Percentiles rank a stretch among this genome's conserved stretches.
Evolutionary conservation across 2,329 filamentous ascomycete genomes (phyloP).

Genomic region (Cladosporium sp.): DNA sequence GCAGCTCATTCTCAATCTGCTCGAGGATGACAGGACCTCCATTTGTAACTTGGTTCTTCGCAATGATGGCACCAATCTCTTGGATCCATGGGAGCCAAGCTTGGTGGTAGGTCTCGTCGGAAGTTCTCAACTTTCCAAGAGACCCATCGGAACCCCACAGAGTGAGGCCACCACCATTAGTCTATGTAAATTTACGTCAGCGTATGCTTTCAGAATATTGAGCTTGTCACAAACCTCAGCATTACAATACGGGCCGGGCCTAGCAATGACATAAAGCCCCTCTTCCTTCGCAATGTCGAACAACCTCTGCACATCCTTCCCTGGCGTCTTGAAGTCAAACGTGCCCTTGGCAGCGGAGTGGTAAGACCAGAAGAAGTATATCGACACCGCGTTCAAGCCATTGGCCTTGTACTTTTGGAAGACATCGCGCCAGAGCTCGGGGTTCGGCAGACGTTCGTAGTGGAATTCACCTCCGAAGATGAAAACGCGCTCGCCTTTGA

Average conservation of each 20-base stretch:
- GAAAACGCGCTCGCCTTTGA: constrained; percentile 69
- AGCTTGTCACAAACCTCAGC: not conserved
- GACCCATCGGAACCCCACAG: constrained; percentile 64
- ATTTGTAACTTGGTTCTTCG: constrained; percentile 77
- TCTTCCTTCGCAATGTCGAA: constrained; percentile 72
- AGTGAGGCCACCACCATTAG: constrained; percentile 57
- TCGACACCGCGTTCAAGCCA: constrained; percentile 77
- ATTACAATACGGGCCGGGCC: constrained; percentile 22
- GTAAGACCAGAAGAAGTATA: constrained; percentile 78
- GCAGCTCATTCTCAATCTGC: constrained; percentile 54
- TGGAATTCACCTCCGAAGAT: constrained; percentile 75
- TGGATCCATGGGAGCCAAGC: constrained; percentile 52
- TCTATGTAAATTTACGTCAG: not conserved
- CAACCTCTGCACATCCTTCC: constrained; percentile 73
- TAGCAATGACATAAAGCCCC: constrained; percentile 74
- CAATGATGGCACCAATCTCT: constrained; percentile 66
- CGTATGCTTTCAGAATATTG: no score
- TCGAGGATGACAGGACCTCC: constrained; percentile 54
- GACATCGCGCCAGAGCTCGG: constrained; percentile 67
- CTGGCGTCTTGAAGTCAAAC: constrained; percentile 64
- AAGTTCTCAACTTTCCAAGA: constrained; percentile 57
- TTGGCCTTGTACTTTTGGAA: constrained; percentile 82
- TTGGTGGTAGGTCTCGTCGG: constrained; percentile 51
- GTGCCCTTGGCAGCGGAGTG: constrained; percentile 69
- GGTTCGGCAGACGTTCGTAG: constrained; percentile 65